Evolutionary conservation across 139 green algal species (phyloP), one percentile per base, ranked within the genome.

Genomic region (Haematococcus lacustris): DNA sequence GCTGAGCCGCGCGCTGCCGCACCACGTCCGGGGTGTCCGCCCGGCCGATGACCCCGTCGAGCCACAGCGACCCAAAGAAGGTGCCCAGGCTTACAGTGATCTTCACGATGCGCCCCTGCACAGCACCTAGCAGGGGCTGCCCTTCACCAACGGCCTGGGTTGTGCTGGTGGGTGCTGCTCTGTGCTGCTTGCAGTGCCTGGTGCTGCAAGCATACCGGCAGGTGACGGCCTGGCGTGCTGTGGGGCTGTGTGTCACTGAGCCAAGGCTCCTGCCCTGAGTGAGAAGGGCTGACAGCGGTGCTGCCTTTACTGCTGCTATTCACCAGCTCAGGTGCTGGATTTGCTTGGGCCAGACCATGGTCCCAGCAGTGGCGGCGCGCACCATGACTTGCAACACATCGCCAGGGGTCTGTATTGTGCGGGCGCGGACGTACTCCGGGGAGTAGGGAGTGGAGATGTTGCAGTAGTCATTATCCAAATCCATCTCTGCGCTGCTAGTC

Each of bases 1-100:
- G 87, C 86, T 98, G 78, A 13, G 82, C 84, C 1, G 93, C 89
- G 21, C 93, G 83, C 35, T 75, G 57, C 59, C 85, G 83, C 23
- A 97, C 87, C 3, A 73, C 76, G 1, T 81, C 71, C 9, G 73
- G 72, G 13, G 71, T 78, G 68, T 93, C 82, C 39, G 73, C 73
- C 3, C 68, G 71, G 9, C 80, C 75, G 23, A 71, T 67, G 30
- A 88, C 2, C 0, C 79, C 66, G 73, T 93, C 87, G 38, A 66
- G 51, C n/a, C 72, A 61, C 60, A 92, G 78, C 28, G 50, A 73
- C 38, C 50, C 77, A 68, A 80, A 77, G 78, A 88, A 91, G 23
- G 61, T 61, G 33, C 85, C 82, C 28, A 92, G 66, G 0, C 79
- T 66, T 1, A 17, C 33, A 0, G 81, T 69, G 62, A 91, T 90